Evolutionary conservation across 345 rosid species (phyloP).

Genomic region (Citrus mangshanensis): DNA sequence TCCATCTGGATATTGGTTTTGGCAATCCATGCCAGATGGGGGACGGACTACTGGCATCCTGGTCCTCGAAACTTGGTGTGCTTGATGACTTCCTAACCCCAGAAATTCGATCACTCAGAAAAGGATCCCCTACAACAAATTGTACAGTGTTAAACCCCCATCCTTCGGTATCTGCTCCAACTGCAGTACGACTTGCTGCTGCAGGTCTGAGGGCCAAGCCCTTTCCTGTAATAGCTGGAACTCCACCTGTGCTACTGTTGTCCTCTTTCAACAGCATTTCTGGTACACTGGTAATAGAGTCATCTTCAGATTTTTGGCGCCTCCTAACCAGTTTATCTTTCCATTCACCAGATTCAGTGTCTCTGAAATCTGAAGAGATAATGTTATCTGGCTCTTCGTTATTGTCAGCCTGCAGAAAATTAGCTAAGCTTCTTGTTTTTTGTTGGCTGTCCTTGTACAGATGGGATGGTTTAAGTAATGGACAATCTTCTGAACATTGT

Average conservation of each 20-base stretch:
- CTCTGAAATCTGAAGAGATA: constrained; percentile 23
- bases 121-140: constrained; percentile 25
- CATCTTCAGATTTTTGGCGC: constrained; percentile 68
- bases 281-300: constrained; percentile 39
- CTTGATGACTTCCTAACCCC: constrained; percentile 74
- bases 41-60: constrained; percentile 33
- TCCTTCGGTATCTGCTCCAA: constrained; percentile 32
- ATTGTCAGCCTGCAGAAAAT: constrained; percentile 41
- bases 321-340: constrained; percentile 50
- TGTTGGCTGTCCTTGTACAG: constrained; percentile 36
- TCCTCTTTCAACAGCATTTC: constrained; percentile 69
- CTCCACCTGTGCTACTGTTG: constrained; percentile 30
- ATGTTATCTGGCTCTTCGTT: constrained; percentile 27
- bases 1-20: constrained; percentile 59
- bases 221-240: constrained; percentile 50
- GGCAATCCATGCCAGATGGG: constrained; percentile 67
- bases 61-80: constrained; percentile 67
- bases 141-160: constrained; percentile 22
- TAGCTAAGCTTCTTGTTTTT: constrained; percentile 61
- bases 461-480: constrained; percentile 31
- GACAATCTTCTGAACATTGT: constrained; percentile 29
- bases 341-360: constrained; percentile 27
- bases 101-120: constrained; percentile 31
- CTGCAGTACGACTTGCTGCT: constrained; percentile 39
- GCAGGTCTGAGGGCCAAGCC: constrained; percentile 67